Conservation (phyloP, 495 filamentous ascomycete genomes). For the Tuber umbilicatum region DNA sequence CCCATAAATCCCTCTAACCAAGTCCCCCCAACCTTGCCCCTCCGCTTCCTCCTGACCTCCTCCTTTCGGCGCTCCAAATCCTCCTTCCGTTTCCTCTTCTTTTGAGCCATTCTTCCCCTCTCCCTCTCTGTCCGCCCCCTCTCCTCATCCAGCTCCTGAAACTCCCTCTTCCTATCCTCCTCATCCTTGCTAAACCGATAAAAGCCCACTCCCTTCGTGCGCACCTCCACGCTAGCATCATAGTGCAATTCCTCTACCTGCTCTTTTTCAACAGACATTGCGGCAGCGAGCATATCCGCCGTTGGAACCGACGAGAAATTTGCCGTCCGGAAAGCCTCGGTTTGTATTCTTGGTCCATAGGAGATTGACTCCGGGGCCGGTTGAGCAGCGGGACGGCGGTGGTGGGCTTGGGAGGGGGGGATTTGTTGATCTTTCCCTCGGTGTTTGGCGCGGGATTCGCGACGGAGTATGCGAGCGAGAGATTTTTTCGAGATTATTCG, state of each 20-base stretch:
- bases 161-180: constrained; percentile 59
- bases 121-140: constrained; percentile 62
- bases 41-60: constrained; percentile 51
- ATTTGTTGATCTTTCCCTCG: background rate
- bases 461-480: constrained; percentile 50
- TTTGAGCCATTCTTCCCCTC: constrained; percentile 49
- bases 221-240: constrained; percentile 70
- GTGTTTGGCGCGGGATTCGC: constrained; percentile 42
- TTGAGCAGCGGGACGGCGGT: background rate
- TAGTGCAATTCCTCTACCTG: constrained; percentile 73
- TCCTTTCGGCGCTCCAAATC: constrained; percentile 52
- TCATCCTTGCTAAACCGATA: constrained; percentile 74
- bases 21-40: constrained; percentile 52
- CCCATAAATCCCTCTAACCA: constrained; percentile 68
- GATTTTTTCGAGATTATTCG: constrained; percentile 60
- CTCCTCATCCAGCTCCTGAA: constrained; percentile 63
- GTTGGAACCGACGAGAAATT: constrained; percentile 35
- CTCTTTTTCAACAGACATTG: constrained; percentile 50
- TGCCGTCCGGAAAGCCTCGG: constrained; percentile 61
- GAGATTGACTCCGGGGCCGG: background rate
- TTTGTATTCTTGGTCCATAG: constrained; percentile 69
- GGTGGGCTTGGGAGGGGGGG: background rate
- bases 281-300: constrained; percentile 8
- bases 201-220: constrained; percentile 84
- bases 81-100: constrained; percentile 49